A percentile compares a stretch with the other conserved stretches of the same genome.
Conservation (phyloP, 331 rosid species). For the Ulmus americana region DNA sequence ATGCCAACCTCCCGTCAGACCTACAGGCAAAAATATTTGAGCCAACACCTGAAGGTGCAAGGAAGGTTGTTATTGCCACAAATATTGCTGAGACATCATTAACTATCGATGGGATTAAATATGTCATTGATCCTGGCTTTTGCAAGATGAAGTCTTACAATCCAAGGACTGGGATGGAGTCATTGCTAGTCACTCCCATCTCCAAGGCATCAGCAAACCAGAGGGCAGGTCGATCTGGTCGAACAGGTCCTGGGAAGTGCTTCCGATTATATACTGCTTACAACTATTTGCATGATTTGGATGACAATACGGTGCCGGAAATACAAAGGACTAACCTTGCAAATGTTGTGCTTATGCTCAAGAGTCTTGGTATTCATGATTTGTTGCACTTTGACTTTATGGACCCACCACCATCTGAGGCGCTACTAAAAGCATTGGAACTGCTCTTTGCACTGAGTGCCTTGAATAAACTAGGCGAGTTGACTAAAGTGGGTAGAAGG, state of each 20-base stretch:
- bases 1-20: conserved; percentile 92
- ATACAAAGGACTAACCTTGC: conserved; percentile 88
- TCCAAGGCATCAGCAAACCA: conserved; percentile 97
- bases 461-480: conserved; percentile 73
- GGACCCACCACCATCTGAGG: conserved; percentile 98
- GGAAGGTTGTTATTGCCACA: conserved; percentile 92
- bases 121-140: conserved; percentile 92
- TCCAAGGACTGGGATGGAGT: conserved; percentile 97
- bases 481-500: conserved; percentile 81
- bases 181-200: conserved; percentile 69
- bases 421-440: conserved; percentile 85
- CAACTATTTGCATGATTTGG: conserved; percentile 67
- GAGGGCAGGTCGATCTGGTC: conserved; percentile 95
- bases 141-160: conserved; percentile 89
- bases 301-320: conserved; percentile 87
- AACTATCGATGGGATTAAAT: conserved; percentile 92
- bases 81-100: conserved; percentile 95
- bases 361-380: conserved; percentile 90
- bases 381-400: conserved; percentile 76
- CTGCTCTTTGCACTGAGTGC: conserved; percentile 81
- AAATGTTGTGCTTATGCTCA: conserved; percentile 74
- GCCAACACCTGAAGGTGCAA: conserved; percentile 92
- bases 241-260: conserved; percentile 98
- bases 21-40: conserved; percentile 92
- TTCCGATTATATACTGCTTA: conserved; percentile 74